Evolutionary conservation across 2,329 filamentous ascomycete species (phyloP).

Genomic region (Colletotrichum sp.): DNA sequence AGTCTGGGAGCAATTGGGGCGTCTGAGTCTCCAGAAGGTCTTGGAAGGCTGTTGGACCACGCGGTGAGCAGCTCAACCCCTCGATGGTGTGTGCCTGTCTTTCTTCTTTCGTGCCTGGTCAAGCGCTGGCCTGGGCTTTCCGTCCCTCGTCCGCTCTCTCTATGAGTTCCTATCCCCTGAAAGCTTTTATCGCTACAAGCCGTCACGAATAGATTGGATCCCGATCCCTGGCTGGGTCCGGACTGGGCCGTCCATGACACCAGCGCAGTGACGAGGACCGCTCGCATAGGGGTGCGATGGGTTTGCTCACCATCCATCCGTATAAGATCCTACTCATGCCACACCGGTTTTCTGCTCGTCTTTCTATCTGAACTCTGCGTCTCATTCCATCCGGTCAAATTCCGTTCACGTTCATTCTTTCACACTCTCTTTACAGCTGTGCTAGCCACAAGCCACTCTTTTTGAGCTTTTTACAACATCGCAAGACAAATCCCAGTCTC

Average conservation of each 20-base stretch:
- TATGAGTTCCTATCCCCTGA: neutral
- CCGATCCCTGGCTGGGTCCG: neutral
- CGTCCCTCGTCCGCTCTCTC: neutral
- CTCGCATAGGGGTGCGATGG: neutral
- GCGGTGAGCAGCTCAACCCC: neutral
- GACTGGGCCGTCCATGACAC: conserved; percentile 12
- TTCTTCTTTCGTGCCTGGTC: neutral
- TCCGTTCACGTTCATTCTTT: conserved; percentile 21
- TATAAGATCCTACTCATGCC: conserved; percentile 17
- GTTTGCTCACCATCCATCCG: neutral
- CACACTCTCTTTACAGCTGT: conserved; percentile 20
- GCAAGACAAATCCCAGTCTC: conserved; percentile 4
- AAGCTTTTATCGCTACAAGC: conserved; percentile 10
- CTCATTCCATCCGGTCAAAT: conserved; percentile 13
- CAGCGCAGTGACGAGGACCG: neutral
- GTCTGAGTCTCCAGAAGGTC: neutral
- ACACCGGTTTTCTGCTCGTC: neutral
- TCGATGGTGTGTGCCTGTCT: neutral
- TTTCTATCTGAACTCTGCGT: conserved; percentile 8
- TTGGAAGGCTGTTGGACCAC: neutral
- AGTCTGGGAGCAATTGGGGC: neutral
- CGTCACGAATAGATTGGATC: conserved; percentile 16
- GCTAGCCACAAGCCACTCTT: conserved; percentile 24
- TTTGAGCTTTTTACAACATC: conserved; percentile 13
- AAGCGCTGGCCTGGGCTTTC: neutral